Conservation (phyloP, 179 eudicot genomes). For the Silene coronaria region DNA sequence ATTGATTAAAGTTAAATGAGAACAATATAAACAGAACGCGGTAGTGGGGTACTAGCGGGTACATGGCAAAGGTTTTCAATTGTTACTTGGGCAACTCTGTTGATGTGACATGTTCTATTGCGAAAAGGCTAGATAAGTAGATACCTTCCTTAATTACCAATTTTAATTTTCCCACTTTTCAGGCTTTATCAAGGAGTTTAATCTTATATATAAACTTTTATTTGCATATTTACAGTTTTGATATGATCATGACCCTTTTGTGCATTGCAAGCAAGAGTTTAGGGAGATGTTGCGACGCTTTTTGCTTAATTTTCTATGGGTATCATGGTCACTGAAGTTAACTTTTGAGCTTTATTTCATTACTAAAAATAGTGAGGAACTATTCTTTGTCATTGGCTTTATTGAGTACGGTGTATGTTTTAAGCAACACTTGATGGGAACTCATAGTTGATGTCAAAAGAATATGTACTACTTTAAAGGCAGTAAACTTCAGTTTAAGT, state of each 20-base stretch:
- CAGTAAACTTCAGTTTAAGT: not conserved
- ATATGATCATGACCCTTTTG: constrained; percentile 11
- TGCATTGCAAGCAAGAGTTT: constrained; percentile 3
- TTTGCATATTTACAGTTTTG: not conserved
- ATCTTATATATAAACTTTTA: too few relatives aligned
- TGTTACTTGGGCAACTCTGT: constrained; percentile 23
- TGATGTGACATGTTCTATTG: constrained; percentile 28
- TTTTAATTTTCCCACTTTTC: constrained; percentile 8
- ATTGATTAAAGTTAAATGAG: too few relatives aligned
- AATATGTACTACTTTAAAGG: not conserved
- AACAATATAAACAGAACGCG: too few relatives aligned
- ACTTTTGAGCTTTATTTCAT: not conserved
- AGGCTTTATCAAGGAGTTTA: not conserved
- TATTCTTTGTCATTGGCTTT: not conserved
- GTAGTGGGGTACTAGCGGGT: too few relatives aligned
- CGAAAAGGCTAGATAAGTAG: constrained; percentile 19
- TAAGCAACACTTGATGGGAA: constrained; percentile 3
- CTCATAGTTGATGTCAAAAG: not conserved
- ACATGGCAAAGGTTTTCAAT: too few relatives aligned
- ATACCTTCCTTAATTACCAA: constrained; percentile 24
- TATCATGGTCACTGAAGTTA: not conserved
- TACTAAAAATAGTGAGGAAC: constrained; percentile 2
- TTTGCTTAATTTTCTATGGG: not conserved
- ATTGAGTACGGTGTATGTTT: not conserved
- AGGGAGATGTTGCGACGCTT: not conserved